Conservation (phyloP, 345 rosid species). For the Excoecaria cochinchinensis region DNA sequence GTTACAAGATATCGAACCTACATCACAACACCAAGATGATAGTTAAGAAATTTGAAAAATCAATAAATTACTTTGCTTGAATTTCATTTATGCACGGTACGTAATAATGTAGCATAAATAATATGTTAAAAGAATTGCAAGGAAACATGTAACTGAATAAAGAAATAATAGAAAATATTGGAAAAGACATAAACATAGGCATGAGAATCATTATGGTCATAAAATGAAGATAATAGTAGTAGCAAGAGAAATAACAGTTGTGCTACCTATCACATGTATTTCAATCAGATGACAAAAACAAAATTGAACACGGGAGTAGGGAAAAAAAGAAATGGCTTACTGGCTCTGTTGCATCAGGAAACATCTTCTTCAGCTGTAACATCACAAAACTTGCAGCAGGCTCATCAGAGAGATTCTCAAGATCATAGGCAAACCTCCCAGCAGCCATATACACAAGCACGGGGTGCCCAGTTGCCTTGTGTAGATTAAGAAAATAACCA, state of each 20-base stretch:
- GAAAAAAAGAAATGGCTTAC: conserved; percentile 22
- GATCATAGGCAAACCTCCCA: conserved; percentile 67
- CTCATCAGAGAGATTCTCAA: conserved; percentile 66
- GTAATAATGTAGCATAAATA: not conserved
- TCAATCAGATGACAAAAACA: not conserved
- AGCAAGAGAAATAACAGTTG: too few relatives aligned
- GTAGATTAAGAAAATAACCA: conserved; percentile 84
- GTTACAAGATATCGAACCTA: conserved; percentile 74
- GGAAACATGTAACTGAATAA: not conserved
- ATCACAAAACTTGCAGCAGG: conserved; percentile 60
- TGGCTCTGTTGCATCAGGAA: conserved; percentile 75
- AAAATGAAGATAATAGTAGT: not conserved
- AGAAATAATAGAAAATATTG: not conserved
- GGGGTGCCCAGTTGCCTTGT: conserved; percentile 83
- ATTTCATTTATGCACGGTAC: not conserved
- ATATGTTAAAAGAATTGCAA: not conserved
- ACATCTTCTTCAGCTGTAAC: conserved; percentile 83
- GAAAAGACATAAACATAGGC: not conserved
- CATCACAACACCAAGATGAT: not conserved
- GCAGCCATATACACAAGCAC: conserved; percentile 91
- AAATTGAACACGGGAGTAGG: not conserved
- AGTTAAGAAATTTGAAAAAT: not conserved
- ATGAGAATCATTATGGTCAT: not conserved
- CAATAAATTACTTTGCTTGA: not conserved
- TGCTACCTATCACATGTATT: not conserved